Base-by-base conservation (phyloP, 495 filamentous ascomycete species). In the Trichoderma reesei region DNA sequence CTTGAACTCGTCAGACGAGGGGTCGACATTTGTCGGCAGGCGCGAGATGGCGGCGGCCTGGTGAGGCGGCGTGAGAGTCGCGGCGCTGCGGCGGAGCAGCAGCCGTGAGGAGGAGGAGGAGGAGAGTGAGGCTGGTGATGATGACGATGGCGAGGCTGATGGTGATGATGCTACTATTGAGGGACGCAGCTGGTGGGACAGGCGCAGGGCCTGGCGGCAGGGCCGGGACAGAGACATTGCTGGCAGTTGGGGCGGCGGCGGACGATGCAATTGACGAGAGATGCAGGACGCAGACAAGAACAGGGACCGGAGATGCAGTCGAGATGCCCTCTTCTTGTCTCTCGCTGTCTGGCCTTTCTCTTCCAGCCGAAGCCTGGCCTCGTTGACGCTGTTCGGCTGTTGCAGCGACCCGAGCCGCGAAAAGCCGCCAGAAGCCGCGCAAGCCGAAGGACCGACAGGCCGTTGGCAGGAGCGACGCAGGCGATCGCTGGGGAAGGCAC, bases 1-100 rank as follows among this genome's bases (percentile, higher is more conserved):
- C 66, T 80, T 82, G 79, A 88, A 98, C 63, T 92, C 89, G 20
- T 83, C 73, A 6, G 90, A 91, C 6, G 83, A 82, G 0, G 88
- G 82, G 72, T 98, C 94, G 46, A 97, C 82, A 51, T 82, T 78
- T 18, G 86, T 89, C 64, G 85, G 87, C 51, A 98, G 76, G 39
- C 88, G 77, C 3, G 93, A 97, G 63, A 97, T 85, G 26, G 90
- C 86, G 33, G 75, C 75, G 54, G 87, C 86, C 76, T 92, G 88
- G 73, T 88, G 83, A 10, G 82, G 81, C 48, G 86, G 78, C 2
- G 83, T 84, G 70, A 89, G 88, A 61, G 79, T 88, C 42, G 87
- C 85, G 64, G 79, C 70, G 16, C 70, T 67, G 63, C 81, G 76
- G 59, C 70, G 63, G 39, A 36, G 8, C 60, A 39, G 54, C 11